Percentiles rank a stretch among this genome's conserved stretches.
Evolutionary conservation across 2,329 filamentous ascomycete species (phyloP).

Genomic region (Grosmannia clavigera): DNA sequence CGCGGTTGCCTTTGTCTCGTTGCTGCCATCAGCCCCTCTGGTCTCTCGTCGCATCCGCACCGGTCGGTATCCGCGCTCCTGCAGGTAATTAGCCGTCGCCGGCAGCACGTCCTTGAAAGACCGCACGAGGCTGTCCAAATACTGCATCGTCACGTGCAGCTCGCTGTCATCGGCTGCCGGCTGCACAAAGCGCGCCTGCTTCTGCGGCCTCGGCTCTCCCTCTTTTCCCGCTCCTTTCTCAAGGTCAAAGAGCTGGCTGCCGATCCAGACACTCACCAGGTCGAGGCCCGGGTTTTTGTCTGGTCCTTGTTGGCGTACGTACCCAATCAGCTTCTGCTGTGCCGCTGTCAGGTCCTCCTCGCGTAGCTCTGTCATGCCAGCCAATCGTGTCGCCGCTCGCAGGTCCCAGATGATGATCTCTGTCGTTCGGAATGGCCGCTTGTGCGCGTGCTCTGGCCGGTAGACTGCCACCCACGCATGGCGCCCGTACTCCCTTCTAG

Average conservation of each 20-base stretch:
- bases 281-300: constrained; percentile 19
- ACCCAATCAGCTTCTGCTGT: constrained; percentile 31
- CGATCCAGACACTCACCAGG: constrained; percentile 33
- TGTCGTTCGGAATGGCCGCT: constrained; percentile 17
- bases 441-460: constrained; percentile 29
- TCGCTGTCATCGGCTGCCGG: constrained; percentile 12
- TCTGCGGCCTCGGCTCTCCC: too few species aligned
- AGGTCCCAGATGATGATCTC: constrained; percentile 46
- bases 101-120: constrained; percentile 26
- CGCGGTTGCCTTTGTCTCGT: constrained; percentile 7
- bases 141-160: constrained; percentile 31
- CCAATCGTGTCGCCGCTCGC: constrained; percentile 6
- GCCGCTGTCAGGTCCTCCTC: constrained; percentile 28
- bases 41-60: constrained; percentile 12
- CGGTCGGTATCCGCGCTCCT: constrained; percentile 24
- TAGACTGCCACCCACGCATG: constrained; percentile 38
- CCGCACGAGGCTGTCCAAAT: constrained; percentile 20
- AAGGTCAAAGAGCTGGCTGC: constrained; percentile 19
- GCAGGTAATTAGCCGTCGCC: constrained; percentile 16
- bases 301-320: constrained; percentile 19
- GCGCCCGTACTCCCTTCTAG: constrained; percentile 20
- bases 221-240: too few species aligned
- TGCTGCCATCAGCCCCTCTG: too few species aligned
- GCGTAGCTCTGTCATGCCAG: constrained; percentile 8
- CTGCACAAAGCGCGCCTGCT: too few species aligned